Conservation (phyloP, 768 basidiomycete genomes). For the Boletus fagicola region DNA sequence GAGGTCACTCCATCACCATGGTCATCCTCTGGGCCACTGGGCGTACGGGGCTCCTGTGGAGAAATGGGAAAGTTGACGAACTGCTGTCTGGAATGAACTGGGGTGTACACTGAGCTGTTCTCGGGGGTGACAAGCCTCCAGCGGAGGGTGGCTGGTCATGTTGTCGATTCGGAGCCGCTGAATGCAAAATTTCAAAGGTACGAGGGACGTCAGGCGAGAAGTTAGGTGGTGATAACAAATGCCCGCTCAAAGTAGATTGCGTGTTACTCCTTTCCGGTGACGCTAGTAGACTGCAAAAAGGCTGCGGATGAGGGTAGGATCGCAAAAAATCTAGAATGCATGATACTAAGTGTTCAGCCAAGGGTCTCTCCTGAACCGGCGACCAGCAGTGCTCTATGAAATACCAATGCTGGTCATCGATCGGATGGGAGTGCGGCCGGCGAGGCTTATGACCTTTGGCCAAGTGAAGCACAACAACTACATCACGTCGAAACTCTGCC, state of each 20-base stretch:
- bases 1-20: neutral
- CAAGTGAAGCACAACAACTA: neutral
- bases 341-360: neutral
- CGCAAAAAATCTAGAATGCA: neutral
- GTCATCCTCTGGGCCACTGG: neutral
- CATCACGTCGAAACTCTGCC: conserved; percentile 3
- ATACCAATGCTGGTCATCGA: conserved; percentile 7
- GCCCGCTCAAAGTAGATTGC: neutral
- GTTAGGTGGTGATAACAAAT: neutral
- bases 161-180: neutral
- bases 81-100: neutral
- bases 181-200: neutral
- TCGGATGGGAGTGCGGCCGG: conserved; percentile 3
- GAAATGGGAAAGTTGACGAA: neutral
- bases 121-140: neutral
- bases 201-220: neutral
- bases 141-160: neutral
- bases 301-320: neutral
- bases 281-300: neutral
- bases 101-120: neutral
- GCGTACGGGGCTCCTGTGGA: neutral
- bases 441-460: conserved; percentile 5
- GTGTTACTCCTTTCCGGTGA: neutral
- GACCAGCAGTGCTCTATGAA: conserved; percentile 11
- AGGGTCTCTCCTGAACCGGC: conserved; percentile 1